Percentiles rank a stretch among this genome's conserved stretches.
These are phyloP conservation scores for Ustulina deusta DNA, from an alignment of 2,329 filamentous ascomycete genomes.

Conservation along the genomic window DNA sequence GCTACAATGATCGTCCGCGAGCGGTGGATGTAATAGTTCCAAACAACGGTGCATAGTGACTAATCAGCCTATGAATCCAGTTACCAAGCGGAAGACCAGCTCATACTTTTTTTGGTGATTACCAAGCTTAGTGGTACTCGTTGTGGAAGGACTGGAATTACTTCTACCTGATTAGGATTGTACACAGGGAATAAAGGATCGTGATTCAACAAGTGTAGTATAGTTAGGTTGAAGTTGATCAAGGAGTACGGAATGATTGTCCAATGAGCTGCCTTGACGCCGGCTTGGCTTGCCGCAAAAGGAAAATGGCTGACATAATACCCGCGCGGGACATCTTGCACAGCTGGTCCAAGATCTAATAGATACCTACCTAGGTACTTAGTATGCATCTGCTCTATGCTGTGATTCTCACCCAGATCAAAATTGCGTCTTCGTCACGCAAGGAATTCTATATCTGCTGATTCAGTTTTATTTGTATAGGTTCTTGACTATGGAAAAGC, in stretches of 20 bases:
- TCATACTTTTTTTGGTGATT: not conserved
- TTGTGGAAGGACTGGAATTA: too few species aligned
- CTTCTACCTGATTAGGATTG: too few species aligned
- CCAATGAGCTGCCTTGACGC: slow-evolving; percentile 28
- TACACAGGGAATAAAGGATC: not conserved
- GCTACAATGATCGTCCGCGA: not conserved
- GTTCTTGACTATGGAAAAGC: not conserved
- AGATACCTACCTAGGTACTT: too few species aligned
- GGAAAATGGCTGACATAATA: slow-evolving; percentile 28
- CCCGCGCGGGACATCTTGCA: slow-evolving; percentile 18
- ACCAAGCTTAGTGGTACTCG: not conserved
- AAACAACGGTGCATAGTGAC: not conserved
- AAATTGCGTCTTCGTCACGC: not conserved
- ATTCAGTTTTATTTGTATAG: not conserved
- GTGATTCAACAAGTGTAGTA: not conserved
- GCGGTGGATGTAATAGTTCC: not conserved
- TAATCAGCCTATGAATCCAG: not conserved
- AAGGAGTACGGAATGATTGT: not conserved
- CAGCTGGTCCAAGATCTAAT: not conserved
- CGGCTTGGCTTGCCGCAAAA: slow-evolving; percentile 19
- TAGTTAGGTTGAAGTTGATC: too few species aligned
- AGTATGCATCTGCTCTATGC: not conserved
- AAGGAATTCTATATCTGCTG: slow-evolving; percentile 6
- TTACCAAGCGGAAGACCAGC: not conserved
- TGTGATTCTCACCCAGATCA: not conserved